Percentiles rank a stretch among this genome's conserved stretches.
These are phyloP conservation scores for Vachellia collinsii DNA, from an alignment of 306 rosid genomes.

Conservation along the genomic window DNA sequence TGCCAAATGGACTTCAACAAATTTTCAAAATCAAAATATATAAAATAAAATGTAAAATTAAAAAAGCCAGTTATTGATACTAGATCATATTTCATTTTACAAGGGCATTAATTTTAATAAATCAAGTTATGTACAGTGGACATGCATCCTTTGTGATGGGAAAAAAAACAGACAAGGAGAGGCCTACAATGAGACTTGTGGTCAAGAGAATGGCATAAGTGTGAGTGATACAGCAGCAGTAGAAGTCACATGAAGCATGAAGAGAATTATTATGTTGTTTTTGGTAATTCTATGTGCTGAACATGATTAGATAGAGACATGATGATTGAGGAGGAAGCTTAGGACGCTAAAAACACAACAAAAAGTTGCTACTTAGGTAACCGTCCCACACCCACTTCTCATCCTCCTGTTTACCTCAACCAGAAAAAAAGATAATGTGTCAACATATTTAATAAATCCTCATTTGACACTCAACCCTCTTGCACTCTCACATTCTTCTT, in stretches of 20 bases:
- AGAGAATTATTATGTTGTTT: neutral
- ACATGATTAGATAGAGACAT: neutral
- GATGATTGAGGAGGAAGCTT: constrained; percentile 11
- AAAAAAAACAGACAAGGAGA: neutral
- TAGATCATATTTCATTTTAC: neutral
- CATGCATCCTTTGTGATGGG: neutral
- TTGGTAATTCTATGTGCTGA: neutral
- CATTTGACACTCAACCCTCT: constrained; percentile 23
- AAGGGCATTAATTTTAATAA: neutral
- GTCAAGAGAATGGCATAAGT: neutral
- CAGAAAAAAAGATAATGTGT: neutral
- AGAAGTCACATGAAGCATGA: neutral
- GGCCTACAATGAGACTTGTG: neutral
- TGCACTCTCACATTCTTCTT: neutral
- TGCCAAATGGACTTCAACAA: neutral
- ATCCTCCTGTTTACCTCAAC: constrained; percentile 32
- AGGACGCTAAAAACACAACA: constrained; percentile 13
- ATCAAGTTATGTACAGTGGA: neutral
- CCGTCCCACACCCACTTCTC: constrained; percentile 54
- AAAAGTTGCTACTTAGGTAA: constrained; percentile 53
- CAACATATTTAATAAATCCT: neutral
- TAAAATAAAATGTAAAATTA: no score
- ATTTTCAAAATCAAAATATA: neutral
- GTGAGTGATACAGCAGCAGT: neutral
- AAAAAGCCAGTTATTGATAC: neutral